Conservation (phyloP, 768 basidiomycete species). For the Leccinellum luteum region DNA sequence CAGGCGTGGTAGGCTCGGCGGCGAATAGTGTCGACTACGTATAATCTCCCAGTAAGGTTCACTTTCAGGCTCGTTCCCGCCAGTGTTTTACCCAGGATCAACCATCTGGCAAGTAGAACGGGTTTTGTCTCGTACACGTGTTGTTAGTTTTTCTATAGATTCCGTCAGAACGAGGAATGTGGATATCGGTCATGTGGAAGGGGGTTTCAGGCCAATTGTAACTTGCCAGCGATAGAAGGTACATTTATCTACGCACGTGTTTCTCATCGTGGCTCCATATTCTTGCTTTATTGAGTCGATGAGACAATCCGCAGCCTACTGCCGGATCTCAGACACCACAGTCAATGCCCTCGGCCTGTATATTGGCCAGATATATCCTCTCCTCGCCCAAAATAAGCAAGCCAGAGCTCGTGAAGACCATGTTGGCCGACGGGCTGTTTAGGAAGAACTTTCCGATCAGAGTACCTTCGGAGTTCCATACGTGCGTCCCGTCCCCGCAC, state of each 20-base stretch:
- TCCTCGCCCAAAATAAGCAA: constrained; percentile 42
- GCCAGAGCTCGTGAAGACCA: constrained; percentile 40
- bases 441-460: constrained; percentile 39
- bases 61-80: background rate
- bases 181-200: background rate
- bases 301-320: background rate
- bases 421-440: constrained; percentile 33
- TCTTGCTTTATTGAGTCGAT: background rate
- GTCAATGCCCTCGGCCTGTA: constrained; percentile 31
- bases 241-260: background rate
- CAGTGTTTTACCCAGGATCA: background rate
- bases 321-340: constrained; percentile 7
- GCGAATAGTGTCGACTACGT: background rate
- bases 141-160: background rate
- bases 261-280: background rate
- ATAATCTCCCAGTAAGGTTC: background rate
- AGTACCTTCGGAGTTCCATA: constrained; percentile 53
- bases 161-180: background rate
- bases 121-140: constrained; percentile 5
- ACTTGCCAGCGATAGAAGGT: background rate
- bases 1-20: background rate
- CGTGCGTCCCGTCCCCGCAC: constrained; percentile 68
- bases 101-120: background rate
- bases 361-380: constrained; percentile 36
- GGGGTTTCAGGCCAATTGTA: background rate